Evolutionary conservation across 2,329 filamentous ascomycete species (phyloP).

Genomic region (Cercospora zeina): DNA sequence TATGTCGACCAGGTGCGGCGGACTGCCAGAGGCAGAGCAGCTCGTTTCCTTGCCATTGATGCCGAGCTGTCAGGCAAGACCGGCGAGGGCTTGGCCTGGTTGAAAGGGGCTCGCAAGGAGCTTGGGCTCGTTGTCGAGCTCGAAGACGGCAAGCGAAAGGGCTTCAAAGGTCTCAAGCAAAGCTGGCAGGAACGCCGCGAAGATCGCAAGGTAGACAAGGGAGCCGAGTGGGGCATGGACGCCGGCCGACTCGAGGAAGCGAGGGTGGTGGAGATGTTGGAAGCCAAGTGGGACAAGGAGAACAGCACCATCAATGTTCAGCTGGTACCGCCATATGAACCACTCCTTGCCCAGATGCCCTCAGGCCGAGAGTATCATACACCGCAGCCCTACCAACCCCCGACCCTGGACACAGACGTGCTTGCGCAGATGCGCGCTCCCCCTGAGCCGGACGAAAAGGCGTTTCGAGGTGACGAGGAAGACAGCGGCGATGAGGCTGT

Average conservation of each 20-base stretch:
- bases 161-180: slow-evolving; percentile 67
- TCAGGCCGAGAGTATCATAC: slow-evolving; percentile 84
- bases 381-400: slow-evolving; percentile 66
- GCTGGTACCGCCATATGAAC: slow-evolving; percentile 67
- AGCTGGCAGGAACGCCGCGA: slow-evolving; percentile 76
- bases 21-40: slow-evolving; percentile 79
- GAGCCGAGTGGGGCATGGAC: slow-evolving; percentile 72
- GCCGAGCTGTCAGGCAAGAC: slow-evolving; percentile 79
- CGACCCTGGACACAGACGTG: slow-evolving; percentile 63
- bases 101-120: slow-evolving; percentile 73
- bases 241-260: slow-evolving; percentile 82
- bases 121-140: slow-evolving; percentile 61
- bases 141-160: slow-evolving; percentile 53
- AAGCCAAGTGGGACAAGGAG: slow-evolving; percentile 85
- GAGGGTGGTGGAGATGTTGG: slow-evolving; percentile 80
- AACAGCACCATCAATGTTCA: slow-evolving; percentile 94
- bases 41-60: slow-evolving; percentile 86
- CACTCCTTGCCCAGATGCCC: slow-evolving; percentile 75
- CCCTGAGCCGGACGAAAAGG: slow-evolving; percentile 51
- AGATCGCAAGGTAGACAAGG: slow-evolving; percentile 75
- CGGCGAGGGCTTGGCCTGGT: slow-evolving; percentile 83
- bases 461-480: slow-evolving; percentile 49
- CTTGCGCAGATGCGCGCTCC: slow-evolving; percentile 62
- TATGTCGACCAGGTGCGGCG: slow-evolving; percentile 76
- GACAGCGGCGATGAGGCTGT: slow-evolving; percentile 48